Conservation (phyloP, 2,329 filamentous ascomycete genomes). For the Cryphonectria nitschkei region DNA sequence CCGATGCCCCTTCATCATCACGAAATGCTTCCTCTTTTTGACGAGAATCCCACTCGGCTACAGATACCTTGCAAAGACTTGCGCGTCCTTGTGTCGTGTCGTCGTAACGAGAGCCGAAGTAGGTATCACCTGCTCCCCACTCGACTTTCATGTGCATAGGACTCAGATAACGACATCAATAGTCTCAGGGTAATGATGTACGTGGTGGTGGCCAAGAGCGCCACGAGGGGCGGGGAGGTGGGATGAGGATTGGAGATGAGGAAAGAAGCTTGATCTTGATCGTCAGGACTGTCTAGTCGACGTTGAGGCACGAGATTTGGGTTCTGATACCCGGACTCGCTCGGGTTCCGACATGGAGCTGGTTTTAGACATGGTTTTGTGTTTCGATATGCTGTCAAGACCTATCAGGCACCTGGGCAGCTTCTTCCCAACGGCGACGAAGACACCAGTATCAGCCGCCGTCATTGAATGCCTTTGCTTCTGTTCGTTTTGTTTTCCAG, state of each 20-base stretch:
- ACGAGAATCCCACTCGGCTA: not conserved
- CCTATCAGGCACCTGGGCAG: not conserved
- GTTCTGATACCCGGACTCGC: constrained; percentile 11
- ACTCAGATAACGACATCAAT: constrained; percentile 16
- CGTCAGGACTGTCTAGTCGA: constrained; percentile 1
- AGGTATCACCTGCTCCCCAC: not conserved
- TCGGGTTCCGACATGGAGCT: constrained; percentile 2
- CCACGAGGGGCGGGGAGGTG: constrained; percentile 3
- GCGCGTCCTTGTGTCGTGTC: constrained; percentile 8
- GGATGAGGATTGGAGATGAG: constrained; percentile 10
- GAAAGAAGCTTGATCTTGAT: constrained; percentile 7
- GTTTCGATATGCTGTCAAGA: constrained; percentile 1
- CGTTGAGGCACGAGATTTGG: constrained; percentile 3
- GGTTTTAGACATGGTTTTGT: not conserved
- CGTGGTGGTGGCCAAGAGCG: constrained; percentile 12
- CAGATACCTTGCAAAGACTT: constrained; percentile 5
- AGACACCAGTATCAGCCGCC: constrained; percentile 4
- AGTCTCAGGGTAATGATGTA: not conserved
- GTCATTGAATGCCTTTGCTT: not conserved
- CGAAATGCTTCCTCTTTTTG: constrained; percentile 3
- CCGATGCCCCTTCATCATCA: constrained; percentile 11
- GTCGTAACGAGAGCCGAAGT: constrained; percentile 14
- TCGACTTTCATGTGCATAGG: not conserved
- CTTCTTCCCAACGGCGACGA: constrained; percentile 16
- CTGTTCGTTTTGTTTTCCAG: too few relatives aligned